Evolutionary conservation across 148 eudicot species (phyloP), one percentile per base, ranked within the genome.

Genomic region (Nepenthes mirabilis): DNA sequence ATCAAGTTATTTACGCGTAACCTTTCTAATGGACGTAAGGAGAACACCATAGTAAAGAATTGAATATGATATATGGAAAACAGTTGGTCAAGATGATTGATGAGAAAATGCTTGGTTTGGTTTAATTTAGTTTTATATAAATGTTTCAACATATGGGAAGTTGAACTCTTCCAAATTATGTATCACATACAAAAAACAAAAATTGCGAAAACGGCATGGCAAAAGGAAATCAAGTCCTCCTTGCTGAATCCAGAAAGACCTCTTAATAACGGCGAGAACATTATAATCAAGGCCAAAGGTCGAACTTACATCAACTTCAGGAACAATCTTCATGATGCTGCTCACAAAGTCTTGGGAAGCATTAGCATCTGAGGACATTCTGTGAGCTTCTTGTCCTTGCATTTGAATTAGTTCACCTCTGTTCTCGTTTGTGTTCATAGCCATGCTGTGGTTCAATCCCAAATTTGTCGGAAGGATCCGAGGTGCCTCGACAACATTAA

Each of bases 291-390:
- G 23, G 23, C 23, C 23, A 23, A 40, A 40, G 8, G 49, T 56
- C 9, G 23, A 62, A 93, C 96, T 93, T 79, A 93, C 99, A 71
- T 89, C 95, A 66, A 86, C 89, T 69, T 93, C 91, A 64, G 99
- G 99, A 61, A 93, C 95, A 65, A 93, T 93, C 80, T 93, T 89
- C 86, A 89, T 83, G 77, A 93, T 93, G 67, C 99, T 95, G 73
- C 82, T 79, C 59, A 73, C 83, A 65, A 93, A 86, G 71, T 93
- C 99, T 36, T 73, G 81, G 37, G 86, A 72, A 69, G 83, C 77
- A 71, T 77, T 75, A 57, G 75, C 66, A 59, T 84, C 91, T 12
- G 83, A 61, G 74, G 70, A 65, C 40, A 65, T 62, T 47, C 69
- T 66, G 50, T 74, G 64, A 63, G 72, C 49, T 71, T 79, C 91